Percentiles rank a stretch among this genome's conserved stretches.
Evolutionary conservation across 2,329 filamentous ascomycete species (phyloP).

Genomic region (Xylariaceae sp.): DNA sequence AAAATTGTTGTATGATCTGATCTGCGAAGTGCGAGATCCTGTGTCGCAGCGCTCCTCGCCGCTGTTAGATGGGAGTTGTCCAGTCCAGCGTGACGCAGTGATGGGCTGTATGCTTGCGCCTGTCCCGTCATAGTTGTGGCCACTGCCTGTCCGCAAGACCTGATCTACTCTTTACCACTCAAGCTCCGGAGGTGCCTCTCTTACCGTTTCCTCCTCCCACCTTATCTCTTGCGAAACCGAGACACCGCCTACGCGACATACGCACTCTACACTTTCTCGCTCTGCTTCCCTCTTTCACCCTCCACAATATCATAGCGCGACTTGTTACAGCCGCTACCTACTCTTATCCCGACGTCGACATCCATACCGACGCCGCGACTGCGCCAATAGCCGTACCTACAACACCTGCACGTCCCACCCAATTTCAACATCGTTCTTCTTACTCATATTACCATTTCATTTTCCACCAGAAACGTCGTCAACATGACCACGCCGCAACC

Average conservation of each 20-base stretch:
- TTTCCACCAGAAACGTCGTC: background rate
- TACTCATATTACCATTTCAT: background rate
- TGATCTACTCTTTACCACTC: background rate
- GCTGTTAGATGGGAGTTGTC: slow-evolving; percentile 46
- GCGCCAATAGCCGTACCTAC: background rate
- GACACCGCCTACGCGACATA: background rate
- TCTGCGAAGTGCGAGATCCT: slow-evolving; percentile 5
- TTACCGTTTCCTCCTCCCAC: background rate
- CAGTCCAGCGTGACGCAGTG: slow-evolving; percentile 43
- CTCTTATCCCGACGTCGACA: background rate
- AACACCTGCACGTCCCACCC: background rate
- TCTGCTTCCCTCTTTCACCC: background rate
- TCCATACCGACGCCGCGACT: background rate
- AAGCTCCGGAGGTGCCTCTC: background rate
- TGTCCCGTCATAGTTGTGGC: slow-evolving; percentile 37
- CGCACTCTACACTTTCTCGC: background rate
- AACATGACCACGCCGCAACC: slow-evolving; percentile 31
- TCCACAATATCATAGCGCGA: background rate
- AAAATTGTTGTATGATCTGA: slow-evolving; percentile 7
- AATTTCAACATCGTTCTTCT: background rate
- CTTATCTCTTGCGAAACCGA: background rate
- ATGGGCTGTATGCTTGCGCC: slow-evolving; percentile 47
- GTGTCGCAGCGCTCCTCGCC: slow-evolving; percentile 7
- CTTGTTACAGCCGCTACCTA: background rate
- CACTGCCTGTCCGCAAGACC: slow-evolving; percentile 12